phyloP scores from a whole-genome alignment of 2,329 filamentous ascomycete species.

The Colletotrichum truncatum region DNA sequence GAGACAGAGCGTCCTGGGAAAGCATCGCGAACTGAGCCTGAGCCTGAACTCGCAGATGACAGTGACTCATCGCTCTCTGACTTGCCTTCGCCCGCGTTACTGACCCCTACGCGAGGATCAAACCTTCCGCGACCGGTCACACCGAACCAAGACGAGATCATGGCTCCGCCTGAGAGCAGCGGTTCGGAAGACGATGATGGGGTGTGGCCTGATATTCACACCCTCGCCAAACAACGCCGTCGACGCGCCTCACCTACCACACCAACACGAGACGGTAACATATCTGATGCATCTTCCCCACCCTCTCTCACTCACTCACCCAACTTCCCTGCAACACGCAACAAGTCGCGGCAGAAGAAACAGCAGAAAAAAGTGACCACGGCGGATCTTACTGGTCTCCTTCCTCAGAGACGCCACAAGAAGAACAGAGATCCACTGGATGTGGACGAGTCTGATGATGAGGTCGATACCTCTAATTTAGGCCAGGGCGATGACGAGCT shows the following conservation, averaged over 20 bases:
- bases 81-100: constrained; percentile 45
- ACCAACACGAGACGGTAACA: constrained; percentile 47
- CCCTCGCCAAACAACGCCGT: constrained; percentile 55
- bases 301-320: constrained; percentile 75
- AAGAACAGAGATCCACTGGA: constrained; percentile 41
- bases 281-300: constrained; percentile 69
- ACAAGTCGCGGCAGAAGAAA: constrained; percentile 36
- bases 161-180: constrained; percentile 66
- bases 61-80: constrained; percentile 47
- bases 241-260: constrained; percentile 48
- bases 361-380: constrained; percentile 55
- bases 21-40: constrained; percentile 39
- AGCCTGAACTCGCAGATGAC: constrained; percentile 31
- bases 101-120: constrained; percentile 34
- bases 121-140: constrained; percentile 47
- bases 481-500: constrained; percentile 67
- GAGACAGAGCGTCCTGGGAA: constrained; percentile 48
- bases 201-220: constrained; percentile 62
- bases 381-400: constrained; percentile 61
- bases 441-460: constrained; percentile 53
- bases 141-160: constrained; percentile 58
- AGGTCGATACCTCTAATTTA: constrained; percentile 57
- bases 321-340: constrained; percentile 52
- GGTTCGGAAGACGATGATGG: constrained; percentile 54
- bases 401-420: constrained; percentile 61